Evolutionary conservation across 805 yeast species (phyloP).

Genomic region (Dipodascus albidus): DNA sequence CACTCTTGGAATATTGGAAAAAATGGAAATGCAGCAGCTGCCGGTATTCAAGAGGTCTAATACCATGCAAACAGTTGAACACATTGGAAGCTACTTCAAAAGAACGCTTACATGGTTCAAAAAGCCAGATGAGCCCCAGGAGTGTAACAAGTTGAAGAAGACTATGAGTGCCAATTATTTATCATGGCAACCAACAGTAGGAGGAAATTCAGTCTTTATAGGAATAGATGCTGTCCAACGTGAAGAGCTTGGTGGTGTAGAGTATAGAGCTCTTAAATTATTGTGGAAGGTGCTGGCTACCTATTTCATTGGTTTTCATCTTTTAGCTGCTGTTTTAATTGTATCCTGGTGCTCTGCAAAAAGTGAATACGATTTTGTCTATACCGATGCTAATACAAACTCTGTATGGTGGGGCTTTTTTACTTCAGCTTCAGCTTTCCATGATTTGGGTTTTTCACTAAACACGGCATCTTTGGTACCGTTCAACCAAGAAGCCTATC

Average conservation of each 20-base stretch:
- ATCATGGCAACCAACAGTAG: conserved; percentile 86
- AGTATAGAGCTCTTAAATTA: conserved; percentile 78
- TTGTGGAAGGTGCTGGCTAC: conserved; percentile 49
- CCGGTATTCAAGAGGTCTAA: neutral
- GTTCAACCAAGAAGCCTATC: conserved; percentile 53
- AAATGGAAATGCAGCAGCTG: neutral
- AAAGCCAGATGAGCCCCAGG: neutral
- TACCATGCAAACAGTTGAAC: neutral
- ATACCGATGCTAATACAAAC: conserved; percentile 42
- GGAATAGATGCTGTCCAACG: conserved; percentile 73
- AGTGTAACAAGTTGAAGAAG: conserved; percentile 1
- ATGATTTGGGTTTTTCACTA: conserved; percentile 75
- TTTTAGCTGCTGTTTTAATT: conserved; percentile 39
- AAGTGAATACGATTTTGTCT: conserved; percentile 24
- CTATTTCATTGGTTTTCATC: conserved; percentile 71
- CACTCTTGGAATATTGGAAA: too few relatives aligned
- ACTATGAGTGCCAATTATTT: conserved; percentile 40
- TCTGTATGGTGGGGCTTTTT: conserved; percentile 94
- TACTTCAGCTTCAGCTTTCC: conserved; percentile 67
- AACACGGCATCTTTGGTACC: conserved; percentile 71
- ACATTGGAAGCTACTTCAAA: neutral
- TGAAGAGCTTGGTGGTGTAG: conserved; percentile 95
- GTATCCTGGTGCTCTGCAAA: conserved; percentile 36
- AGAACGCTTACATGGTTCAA: neutral
- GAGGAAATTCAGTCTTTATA: conserved; percentile 86